phyloP scores from a whole-genome alignment of 2,329 filamentous ascomycete genomes.

The Dactylellina cionopaga region DNA sequence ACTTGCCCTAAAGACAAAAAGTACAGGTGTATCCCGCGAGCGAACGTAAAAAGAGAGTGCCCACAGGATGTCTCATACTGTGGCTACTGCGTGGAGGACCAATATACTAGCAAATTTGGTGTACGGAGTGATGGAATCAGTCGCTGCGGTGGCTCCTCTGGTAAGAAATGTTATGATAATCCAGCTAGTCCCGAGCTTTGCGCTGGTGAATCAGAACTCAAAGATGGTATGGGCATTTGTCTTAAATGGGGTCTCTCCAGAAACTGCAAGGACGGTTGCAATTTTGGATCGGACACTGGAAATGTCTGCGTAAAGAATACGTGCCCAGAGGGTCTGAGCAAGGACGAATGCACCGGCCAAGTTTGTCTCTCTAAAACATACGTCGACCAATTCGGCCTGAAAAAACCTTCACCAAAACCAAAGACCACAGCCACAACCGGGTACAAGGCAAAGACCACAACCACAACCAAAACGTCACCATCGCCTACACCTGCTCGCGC shows the following conservation, averaged over 20 bases:
- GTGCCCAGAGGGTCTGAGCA: not conserved
- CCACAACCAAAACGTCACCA: too few relatives aligned
- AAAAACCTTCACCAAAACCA: too few relatives aligned
- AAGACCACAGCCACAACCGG: too few relatives aligned
- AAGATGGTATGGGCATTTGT: slow-evolving; percentile 24
- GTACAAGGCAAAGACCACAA: too few relatives aligned
- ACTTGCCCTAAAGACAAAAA: slow-evolving; percentile 14
- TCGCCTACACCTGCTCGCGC: too few relatives aligned
- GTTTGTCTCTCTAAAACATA: too few relatives aligned
- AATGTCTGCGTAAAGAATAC: slow-evolving; percentile 12
- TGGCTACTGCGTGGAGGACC: slow-evolving; percentile 12
- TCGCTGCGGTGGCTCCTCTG: not conserved
- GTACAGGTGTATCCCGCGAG: slow-evolving; percentile 21
- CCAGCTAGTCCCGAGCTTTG: slow-evolving; percentile 10
- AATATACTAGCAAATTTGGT: not conserved
- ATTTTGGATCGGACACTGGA: too few relatives aligned
- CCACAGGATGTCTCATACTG: slow-evolving; percentile 14
- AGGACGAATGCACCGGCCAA: slow-evolving; percentile 18
- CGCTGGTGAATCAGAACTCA: slow-evolving; percentile 10
- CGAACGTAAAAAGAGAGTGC: not conserved
- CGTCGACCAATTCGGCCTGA: too few relatives aligned
- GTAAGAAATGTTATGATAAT: slow-evolving; percentile 24
- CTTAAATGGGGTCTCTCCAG: slow-evolving; percentile 5
- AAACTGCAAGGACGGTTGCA: not conserved
- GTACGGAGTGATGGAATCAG: slow-evolving; percentile 14